Conservation (phyloP, 129 eudicot species). For the Flaveria ramosissima region DNA sequence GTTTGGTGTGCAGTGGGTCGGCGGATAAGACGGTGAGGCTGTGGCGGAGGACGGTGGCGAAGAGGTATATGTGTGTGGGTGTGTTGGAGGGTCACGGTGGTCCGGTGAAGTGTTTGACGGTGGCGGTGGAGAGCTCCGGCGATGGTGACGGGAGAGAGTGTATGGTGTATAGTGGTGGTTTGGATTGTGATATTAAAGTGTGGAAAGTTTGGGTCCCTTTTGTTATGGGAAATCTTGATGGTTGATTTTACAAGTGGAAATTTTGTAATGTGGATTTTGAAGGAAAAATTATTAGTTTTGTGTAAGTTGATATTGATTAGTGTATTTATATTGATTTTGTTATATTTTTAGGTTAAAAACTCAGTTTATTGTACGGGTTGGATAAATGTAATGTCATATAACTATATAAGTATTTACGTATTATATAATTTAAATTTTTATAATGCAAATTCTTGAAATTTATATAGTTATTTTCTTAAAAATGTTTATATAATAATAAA, state of each 20-base stretch:
- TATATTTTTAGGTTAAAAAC: too few relatives aligned
- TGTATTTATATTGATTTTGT: too few relatives aligned
- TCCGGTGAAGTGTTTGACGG: slow-evolving; percentile 83
- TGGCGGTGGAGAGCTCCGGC: slow-evolving; percentile 39
- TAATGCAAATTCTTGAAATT: too few relatives aligned
- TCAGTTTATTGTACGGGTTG: too few relatives aligned
- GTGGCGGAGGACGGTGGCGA: slow-evolving; percentile 60
- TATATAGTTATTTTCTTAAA: too few relatives aligned
- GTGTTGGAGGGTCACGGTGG: slow-evolving; percentile 75
- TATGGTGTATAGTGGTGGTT: slow-evolving; percentile 39
- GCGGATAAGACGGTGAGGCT: slow-evolving; percentile 84
- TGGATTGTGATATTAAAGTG: slow-evolving; percentile 37
- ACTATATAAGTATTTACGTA: too few relatives aligned
- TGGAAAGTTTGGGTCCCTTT: slow-evolving; percentile 41
- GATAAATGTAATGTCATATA: too few relatives aligned
- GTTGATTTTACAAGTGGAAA: slow-evolving; percentile 4
- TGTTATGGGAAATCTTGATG: slow-evolving; percentile 5
- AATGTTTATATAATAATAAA: too few relatives aligned
- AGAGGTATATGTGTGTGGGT: slow-evolving; percentile 62
- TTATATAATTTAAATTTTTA: too few relatives aligned
- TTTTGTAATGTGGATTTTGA: not conserved
- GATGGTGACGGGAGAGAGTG: slow-evolving; percentile 21
- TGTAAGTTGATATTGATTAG: too few relatives aligned
- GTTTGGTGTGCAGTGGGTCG: slow-evolving; percentile 79
- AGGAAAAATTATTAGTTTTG: not conserved